Conservation (phyloP, 352 stramenopile genomes). For the Pythium scleroteichum region DNA sequence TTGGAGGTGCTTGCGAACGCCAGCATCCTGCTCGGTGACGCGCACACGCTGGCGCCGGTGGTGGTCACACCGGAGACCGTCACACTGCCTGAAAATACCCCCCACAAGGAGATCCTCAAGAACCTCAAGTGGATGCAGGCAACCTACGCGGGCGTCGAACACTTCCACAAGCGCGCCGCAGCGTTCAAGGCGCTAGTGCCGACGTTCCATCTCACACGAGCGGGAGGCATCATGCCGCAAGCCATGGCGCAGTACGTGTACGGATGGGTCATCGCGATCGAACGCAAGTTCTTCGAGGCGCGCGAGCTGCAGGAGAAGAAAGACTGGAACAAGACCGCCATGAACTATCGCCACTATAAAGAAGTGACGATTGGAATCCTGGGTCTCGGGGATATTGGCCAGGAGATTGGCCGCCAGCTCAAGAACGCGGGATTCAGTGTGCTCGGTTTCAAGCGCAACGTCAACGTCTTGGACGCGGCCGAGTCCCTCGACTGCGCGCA, state of each 20-base stretch:
- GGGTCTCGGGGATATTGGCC: conserved; percentile 59
- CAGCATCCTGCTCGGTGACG: conserved; percentile 50
- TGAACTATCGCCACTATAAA: conserved; percentile 48
- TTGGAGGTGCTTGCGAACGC: conserved; percentile 40
- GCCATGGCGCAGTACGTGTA: conserved; percentile 73
- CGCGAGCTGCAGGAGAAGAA: conserved; percentile 38
- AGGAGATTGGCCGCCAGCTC: conserved; percentile 51
- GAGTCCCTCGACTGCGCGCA: conserved; percentile 35
- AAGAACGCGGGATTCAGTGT: conserved; percentile 63
- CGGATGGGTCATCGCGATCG: conserved; percentile 63
- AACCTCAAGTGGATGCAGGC: conserved; percentile 62
- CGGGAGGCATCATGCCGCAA: conserved; percentile 52
- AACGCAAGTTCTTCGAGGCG: conserved; percentile 63
- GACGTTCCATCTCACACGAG: conserved; percentile 53
- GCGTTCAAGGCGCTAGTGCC: conserved; percentile 18
- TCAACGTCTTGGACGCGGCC: conserved; percentile 24
- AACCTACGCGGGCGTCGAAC: conserved; percentile 65
- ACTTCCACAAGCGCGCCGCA: conserved; percentile 37
- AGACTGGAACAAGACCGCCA: conserved; percentile 35
- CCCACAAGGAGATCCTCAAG: conserved; percentile 32
- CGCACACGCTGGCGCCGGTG: conserved; percentile 42
- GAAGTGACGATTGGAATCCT: conserved; percentile 61
- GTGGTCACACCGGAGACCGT: conserved; percentile 32
- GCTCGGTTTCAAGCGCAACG: conserved; percentile 63
- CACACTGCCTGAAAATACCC: conserved; percentile 10